phyloP scores from a whole-genome alignment of 2,329 filamentous ascomycete genomes.

The Fusarium sp. region DNA sequence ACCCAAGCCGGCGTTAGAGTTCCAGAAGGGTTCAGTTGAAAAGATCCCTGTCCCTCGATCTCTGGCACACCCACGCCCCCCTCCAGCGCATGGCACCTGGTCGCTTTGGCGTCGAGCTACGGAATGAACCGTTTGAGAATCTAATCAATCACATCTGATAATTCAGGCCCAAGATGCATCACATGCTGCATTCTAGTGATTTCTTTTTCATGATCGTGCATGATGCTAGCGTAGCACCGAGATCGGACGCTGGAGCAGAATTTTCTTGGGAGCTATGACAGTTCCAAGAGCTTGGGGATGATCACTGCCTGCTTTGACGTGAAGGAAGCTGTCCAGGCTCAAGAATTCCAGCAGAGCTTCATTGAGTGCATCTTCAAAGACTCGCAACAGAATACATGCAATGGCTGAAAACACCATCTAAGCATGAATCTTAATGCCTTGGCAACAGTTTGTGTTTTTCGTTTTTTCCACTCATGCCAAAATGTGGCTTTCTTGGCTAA shows the following conservation, averaged over 20 bases:
- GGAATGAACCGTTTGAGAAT: slow-evolving; percentile 31
- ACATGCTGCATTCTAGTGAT: slow-evolving; percentile 7
- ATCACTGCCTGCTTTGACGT: background rate
- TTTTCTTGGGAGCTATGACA: slow-evolving; percentile 15
- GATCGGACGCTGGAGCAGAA: slow-evolving; percentile 19
- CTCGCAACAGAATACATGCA: background rate
- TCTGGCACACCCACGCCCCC: background rate
- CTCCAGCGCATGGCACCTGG: background rate
- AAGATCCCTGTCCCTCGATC: background rate
- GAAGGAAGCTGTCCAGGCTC: background rate
- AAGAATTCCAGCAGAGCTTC: background rate
- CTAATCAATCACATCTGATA: slow-evolving; percentile 43
- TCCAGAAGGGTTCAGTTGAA: background rate
- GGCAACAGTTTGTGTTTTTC: background rate
- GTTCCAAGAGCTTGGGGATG: background rate
- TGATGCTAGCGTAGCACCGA: slow-evolving; percentile 12
- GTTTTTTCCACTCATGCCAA: background rate
- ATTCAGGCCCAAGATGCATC: background rate
- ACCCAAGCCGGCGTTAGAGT: slow-evolving; percentile 12
- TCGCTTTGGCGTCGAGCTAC: slow-evolving; percentile 26
- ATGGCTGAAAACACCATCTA: background rate
- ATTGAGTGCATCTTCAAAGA: fast-evolving
- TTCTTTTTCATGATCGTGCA: slow-evolving; percentile 13
- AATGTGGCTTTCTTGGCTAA: slow-evolving; percentile 4
- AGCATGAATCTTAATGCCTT: background rate